Conservation (phyloP, 2,329 filamentous ascomycete species). For the Aspergillus sp. region DNA sequence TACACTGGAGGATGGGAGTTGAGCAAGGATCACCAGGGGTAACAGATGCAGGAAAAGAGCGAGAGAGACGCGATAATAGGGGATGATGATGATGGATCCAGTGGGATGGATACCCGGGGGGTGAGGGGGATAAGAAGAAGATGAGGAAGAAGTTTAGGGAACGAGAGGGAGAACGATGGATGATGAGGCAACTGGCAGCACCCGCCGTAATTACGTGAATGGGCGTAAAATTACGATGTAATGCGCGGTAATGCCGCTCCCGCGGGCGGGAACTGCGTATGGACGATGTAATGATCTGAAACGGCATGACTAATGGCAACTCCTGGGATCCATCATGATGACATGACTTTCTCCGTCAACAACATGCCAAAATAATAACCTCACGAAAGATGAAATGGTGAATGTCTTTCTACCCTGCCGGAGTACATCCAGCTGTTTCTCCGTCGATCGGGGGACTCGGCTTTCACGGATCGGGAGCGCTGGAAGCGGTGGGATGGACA, state of each 20-base stretch:
- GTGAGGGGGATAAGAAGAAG: not conserved
- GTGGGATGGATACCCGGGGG: not conserved
- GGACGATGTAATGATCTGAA: not conserved
- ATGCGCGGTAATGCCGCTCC: no score
- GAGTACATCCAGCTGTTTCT: not conserved
- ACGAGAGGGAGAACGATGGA: not conserved
- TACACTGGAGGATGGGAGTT: constrained; percentile 6
- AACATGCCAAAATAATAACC: not conserved
- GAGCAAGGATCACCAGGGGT: constrained; percentile 1
- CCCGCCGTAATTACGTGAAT: not conserved
- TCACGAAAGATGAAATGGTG: not conserved
- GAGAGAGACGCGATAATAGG: not conserved
- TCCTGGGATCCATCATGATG: not conserved
- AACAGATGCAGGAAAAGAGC: not conserved
- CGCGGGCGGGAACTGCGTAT: not conserved
- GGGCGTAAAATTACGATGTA: no score
- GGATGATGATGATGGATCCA: not conserved
- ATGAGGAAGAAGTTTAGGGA: not conserved
- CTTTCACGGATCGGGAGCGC: constrained; percentile 9
- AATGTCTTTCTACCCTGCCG: not conserved
- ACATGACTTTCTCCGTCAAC: no score
- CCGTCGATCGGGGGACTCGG: not conserved
- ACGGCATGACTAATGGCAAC: not conserved
- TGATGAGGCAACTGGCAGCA: constrained; percentile 2
- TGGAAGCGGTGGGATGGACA: constrained; percentile 6